Evolutionary conservation across 2,329 filamentous ascomycete species (phyloP).

Genomic region (Trichoderma afroharzianum): DNA sequence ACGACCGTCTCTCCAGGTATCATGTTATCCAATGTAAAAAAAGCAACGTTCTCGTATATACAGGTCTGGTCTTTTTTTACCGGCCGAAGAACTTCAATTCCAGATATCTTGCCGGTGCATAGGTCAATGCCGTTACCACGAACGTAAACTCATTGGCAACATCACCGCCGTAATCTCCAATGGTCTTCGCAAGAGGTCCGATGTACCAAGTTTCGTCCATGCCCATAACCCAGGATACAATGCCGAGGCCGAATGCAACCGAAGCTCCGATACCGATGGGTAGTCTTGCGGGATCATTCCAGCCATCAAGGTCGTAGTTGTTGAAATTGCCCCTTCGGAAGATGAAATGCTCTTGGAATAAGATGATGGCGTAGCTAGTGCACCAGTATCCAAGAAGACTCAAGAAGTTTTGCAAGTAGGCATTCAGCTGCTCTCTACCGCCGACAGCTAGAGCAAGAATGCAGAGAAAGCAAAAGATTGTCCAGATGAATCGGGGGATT

Average conservation of each 20-base stretch:
- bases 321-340: constrained; percentile 40
- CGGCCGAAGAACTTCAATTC: constrained; percentile 33
- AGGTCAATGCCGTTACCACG: constrained; percentile 40
- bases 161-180: constrained; percentile 59
- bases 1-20: not conserved
- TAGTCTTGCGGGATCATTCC: constrained; percentile 41
- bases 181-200: constrained; percentile 50
- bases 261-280: constrained; percentile 42
- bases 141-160: constrained; percentile 43
- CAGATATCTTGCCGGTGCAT: constrained; percentile 39
- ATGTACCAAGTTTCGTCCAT: constrained; percentile 56
- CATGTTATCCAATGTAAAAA: not conserved
- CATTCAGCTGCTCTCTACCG: constrained; percentile 38
- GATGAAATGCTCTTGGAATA: constrained; percentile 41
- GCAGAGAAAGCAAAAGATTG: constrained; percentile 37
- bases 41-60: not conserved
- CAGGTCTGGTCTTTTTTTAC: not conserved
- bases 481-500: constrained; percentile 41
- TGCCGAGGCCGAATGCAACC: constrained; percentile 39
- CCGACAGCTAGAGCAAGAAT: constrained; percentile 40
- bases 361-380: constrained; percentile 39
- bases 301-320: constrained; percentile 41
- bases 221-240: constrained; percentile 47
- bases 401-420: constrained; percentile 43
- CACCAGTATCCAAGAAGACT: constrained; percentile 45